Evolutionary conservation across 2,329 filamentous ascomycete genomes (phyloP).

Genomic region (Neopestalotiopsis sp.): DNA sequence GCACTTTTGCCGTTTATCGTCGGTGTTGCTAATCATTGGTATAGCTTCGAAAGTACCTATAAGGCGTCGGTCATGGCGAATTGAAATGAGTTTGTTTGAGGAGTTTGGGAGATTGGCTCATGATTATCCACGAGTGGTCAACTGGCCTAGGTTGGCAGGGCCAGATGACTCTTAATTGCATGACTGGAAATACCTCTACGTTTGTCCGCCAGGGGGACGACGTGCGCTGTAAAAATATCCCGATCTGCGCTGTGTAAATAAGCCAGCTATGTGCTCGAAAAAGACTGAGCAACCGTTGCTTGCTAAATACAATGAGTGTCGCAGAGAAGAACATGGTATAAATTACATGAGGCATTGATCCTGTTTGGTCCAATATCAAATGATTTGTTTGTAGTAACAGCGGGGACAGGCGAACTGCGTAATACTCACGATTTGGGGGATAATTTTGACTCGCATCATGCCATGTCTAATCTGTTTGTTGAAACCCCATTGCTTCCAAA

Average conservation of each 20-base stretch:
- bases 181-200: conserved; percentile 6
- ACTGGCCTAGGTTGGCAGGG: neutral
- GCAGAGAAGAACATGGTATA: too few species aligned
- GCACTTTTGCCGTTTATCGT: neutral
- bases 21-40: neutral
- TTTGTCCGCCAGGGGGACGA: neutral
- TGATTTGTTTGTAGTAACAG: neutral
- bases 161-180: neutral
- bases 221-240: conserved; percentile 8
- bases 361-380: too few species aligned
- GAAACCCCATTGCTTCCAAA: neutral
- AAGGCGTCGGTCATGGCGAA: neutral
- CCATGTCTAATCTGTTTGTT: conserved; percentile 10
- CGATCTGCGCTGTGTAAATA: neutral
- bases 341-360: too few species aligned
- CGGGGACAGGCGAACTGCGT: neutral
- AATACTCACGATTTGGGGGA: neutral
- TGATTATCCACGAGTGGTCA: conserved; percentile 6
- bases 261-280: neutral
- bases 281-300: neutral
- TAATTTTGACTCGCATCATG: neutral
- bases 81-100: neutral
- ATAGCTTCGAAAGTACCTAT: conserved; percentile 19
- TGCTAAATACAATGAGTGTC: neutral
- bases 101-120: conserved; percentile 1